phyloP scores from a whole-genome alignment of 2,329 filamentous ascomycete species.

The Trichoderma cornu-damae region DNA sequence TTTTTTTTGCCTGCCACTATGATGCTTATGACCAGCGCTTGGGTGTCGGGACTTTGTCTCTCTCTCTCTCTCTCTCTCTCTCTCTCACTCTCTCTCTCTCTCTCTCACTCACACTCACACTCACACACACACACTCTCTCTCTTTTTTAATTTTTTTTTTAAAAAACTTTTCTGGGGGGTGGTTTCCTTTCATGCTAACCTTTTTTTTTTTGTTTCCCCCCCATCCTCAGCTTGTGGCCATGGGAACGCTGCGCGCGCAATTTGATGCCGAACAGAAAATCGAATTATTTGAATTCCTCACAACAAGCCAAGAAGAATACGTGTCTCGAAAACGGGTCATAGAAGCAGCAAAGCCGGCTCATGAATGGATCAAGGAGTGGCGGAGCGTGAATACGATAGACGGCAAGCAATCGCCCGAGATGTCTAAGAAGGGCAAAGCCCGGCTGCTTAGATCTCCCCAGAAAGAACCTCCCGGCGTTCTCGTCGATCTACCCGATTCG shows the following conservation, averaged over 20 bases:
- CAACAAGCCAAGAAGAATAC: constrained; percentile 74
- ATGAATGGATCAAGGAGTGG: constrained; percentile 64
- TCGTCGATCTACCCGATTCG: constrained; percentile 54
- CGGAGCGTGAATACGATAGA: constrained; percentile 53
- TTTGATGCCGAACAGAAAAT: constrained; percentile 78
- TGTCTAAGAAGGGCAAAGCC: constrained; percentile 61
- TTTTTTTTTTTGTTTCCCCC: not conserved
- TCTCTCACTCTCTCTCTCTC: too few relatives aligned
- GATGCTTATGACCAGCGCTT: not conserved
- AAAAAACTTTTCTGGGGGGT: too few relatives aligned
- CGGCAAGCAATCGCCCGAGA: constrained; percentile 56
- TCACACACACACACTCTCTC: too few relatives aligned
- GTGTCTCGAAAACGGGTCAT: constrained; percentile 64
- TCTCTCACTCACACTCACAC: too few relatives aligned
- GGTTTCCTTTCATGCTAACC: constrained; percentile 26
- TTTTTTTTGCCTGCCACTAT: not conserved
- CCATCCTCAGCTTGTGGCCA: constrained; percentile 76
- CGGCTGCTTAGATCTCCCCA: constrained; percentile 56
- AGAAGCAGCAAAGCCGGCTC: constrained; percentile 55
- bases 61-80: too few relatives aligned
- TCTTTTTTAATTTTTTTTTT: too few relatives aligned
- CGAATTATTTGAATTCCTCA: constrained; percentile 77
- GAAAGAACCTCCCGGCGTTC: constrained; percentile 52
- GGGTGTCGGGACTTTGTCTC: not conserved
- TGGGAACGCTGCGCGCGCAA: constrained; percentile 70